Evolutionary conservation across 2,329 filamentous ascomycete genomes (phyloP).

Genomic region (Cladosporium velox): DNA sequence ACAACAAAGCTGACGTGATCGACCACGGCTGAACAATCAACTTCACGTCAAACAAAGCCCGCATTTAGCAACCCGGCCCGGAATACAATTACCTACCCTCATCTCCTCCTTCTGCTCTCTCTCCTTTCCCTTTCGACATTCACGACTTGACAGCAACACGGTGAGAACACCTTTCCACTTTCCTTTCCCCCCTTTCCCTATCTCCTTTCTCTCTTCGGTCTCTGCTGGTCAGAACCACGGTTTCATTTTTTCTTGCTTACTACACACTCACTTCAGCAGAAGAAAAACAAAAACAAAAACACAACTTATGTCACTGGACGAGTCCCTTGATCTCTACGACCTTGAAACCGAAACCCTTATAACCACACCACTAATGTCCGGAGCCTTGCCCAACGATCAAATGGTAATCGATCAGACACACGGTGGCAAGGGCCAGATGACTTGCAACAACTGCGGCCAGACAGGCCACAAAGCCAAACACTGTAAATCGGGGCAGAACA

Average conservation of each 20-base stretch:
- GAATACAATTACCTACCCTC: conserved; percentile 10
- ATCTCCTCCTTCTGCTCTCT: not conserved
- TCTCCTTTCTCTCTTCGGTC: conserved; percentile 18
- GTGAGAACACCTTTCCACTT: conserved; percentile 7
- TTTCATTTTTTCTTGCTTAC: not conserved
- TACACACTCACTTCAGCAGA: not conserved
- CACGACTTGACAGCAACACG: conserved; percentile 18
- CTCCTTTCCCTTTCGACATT: conserved; percentile 8
- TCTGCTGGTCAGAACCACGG: conserved; percentile 19
- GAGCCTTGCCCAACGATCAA: not conserved
- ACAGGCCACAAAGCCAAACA: not conserved
- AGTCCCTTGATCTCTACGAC: not conserved
- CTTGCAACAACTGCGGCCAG: not conserved
- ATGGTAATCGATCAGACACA: not conserved
- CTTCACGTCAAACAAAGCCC: conserved; percentile 4
- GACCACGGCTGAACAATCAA: not conserved
- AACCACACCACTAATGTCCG: not conserved
- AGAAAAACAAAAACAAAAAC: not conserved
- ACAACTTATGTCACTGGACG: not conserved
- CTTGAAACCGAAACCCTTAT: no score
- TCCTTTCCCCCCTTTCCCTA: conserved; percentile 2
- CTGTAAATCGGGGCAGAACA: not conserved
- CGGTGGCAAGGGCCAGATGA: not conserved
- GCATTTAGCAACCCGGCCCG: conserved; percentile 8
- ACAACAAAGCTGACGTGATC: conserved; percentile 1